Evolutionary conservation across 305 asterid species (phyloP), one percentile per base, ranked within the genome.

Genomic region (Fraxinus sp.): DNA sequence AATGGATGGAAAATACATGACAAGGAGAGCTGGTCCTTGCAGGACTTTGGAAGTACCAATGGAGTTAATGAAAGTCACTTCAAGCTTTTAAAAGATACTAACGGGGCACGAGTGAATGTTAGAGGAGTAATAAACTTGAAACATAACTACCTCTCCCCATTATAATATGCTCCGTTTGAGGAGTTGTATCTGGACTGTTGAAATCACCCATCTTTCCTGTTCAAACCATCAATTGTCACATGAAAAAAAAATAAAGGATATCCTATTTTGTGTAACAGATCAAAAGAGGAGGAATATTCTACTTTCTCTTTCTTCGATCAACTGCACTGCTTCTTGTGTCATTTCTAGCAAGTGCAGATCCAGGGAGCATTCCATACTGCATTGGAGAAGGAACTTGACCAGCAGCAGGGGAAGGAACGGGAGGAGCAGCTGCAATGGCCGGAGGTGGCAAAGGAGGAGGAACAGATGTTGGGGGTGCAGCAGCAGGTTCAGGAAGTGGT

Each of bases 281-380:
- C 68, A 18, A 41, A 73, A 59, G 24, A 59, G n/a, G 37, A 64
- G 74, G 10, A 44, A 16, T 9, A 77, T 18, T 33, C 37, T 91
- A 94, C 97, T 96, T 96, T 86, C 99, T 90, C 91, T 96, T 96
- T 77, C 98, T 89, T 87, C 92, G 85, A 79, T 95, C 99, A 35
- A 85, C 75, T 70, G 85, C 87, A 37, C 85, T 87, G 84, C 78
- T 95, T 90, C 98, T 94, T 26, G 87, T 85, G 57, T 91, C 98
- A 77, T 86, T 91, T 89, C 90, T 93, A 4, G 85, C 89, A 24
- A 90, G 86, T 79, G 81, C 84, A 80, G 95, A 87, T 28, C 94
- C 97, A 59, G 94, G 85, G 74, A 89, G 88, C 5, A 87, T 83
- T 36, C 88, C 94, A 83, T 85, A 92, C 83, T 84, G 95, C 91